phyloP scores from a whole-genome alignment of 768 basidiomycete species.

The Hortiboletus campestris region DNA sequence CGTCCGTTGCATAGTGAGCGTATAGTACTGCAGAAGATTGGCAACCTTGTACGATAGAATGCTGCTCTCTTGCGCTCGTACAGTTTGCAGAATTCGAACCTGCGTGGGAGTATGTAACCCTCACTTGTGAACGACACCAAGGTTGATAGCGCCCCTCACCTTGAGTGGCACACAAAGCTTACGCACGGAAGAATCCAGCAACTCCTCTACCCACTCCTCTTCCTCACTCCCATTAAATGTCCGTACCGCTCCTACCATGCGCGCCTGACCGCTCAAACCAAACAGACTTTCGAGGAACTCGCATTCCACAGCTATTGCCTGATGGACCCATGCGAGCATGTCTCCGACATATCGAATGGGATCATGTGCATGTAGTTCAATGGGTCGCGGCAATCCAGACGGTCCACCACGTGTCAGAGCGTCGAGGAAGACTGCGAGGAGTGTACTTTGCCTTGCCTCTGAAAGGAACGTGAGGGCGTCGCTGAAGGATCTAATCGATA shows the following conservation, averaged over 20 bases:
- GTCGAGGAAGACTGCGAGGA: constrained; percentile 79
- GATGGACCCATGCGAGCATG: constrained; percentile 99
- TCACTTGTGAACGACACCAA: not conserved
- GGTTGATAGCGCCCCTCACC: constrained; percentile 38
- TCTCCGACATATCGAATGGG: constrained; percentile 95
- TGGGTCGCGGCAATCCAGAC: constrained; percentile 83
- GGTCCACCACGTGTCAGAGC: constrained; percentile 88
- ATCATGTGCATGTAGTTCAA: constrained; percentile 97
- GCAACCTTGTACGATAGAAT: constrained; percentile 91
- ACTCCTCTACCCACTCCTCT: constrained; percentile 74
- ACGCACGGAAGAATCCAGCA: constrained; percentile 79
- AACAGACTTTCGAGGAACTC: constrained; percentile 92
- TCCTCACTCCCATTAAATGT: constrained; percentile 56
- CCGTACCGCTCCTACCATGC: constrained; percentile 78
- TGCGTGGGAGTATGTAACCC: constrained; percentile 27
- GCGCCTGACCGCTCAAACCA: constrained; percentile 45
- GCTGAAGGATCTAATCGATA: constrained; percentile 32
- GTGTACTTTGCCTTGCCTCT: constrained; percentile 75
- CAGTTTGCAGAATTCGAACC: constrained; percentile 90
- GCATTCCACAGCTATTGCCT: constrained; percentile 89
- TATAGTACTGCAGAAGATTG: constrained; percentile 93
- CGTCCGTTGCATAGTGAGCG: constrained; percentile 88
- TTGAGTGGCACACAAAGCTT: constrained; percentile 88
- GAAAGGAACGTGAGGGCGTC: constrained; percentile 78
- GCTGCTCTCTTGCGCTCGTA: constrained; percentile 89